Evolutionary conservation across 805 yeast genomes (phyloP).

Genomic region (Kodamaea neixiangensis): DNA sequence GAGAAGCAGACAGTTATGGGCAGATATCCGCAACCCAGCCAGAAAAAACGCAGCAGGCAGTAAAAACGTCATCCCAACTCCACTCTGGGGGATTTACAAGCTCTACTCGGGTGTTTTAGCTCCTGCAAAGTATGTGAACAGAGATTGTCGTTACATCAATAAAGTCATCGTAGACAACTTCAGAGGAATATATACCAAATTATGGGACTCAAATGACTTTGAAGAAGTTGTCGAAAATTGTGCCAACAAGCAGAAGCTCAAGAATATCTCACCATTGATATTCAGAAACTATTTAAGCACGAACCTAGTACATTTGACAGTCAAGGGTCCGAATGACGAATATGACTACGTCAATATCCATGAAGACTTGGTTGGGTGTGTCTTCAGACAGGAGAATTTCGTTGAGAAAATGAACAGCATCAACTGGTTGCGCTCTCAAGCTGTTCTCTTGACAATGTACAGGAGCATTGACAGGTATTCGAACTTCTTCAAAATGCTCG

Average conservation of each 20-base stretch:
- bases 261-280: conserved; percentile 1
- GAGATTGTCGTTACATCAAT: background rate
- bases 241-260: background rate
- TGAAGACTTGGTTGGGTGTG: conserved; percentile 28
- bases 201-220: background rate
- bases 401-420: conserved; percentile 20
- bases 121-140: background rate
- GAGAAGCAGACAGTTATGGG: conserved; percentile 20
- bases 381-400: conserved; percentile 24
- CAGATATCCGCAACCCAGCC: conserved; percentile 11
- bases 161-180: background rate
- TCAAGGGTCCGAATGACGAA: background rate
- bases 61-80: background rate
- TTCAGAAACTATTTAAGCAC: conserved; percentile 13
- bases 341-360: conserved; percentile 8
- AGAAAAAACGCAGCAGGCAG: background rate
- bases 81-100: conserved; percentile 11
- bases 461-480: conserved; percentile 22
- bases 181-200: background rate
- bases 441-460: conserved; percentile 5
- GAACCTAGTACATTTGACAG: conserved; percentile 16
- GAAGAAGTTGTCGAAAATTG: background rate
- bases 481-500: conserved; percentile 15
- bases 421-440: conserved; percentile 14
- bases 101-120: conserved; percentile 6